A percentile compares a stretch with the other conserved stretches of the same genome.
Conservation (phyloP, 164 flowering plant species). For the Echeveria elegans region DNA sequence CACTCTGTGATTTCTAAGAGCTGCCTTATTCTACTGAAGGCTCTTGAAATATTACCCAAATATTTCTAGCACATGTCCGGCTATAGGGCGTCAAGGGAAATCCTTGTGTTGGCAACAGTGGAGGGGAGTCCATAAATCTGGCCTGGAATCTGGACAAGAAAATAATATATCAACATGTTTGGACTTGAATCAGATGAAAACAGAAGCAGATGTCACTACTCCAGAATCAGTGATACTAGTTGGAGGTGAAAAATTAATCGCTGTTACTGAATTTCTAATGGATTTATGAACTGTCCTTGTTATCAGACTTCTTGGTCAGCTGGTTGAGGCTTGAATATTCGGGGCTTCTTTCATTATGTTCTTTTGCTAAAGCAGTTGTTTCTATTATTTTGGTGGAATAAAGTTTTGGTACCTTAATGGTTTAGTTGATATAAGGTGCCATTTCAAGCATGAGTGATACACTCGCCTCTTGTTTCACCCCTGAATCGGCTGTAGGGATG, state of each 20-base stretch:
- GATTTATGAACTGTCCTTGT: too few relatives aligned
- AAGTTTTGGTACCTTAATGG: too few relatives aligned
- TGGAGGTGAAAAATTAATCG: neutral
- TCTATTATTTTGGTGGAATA: neutral
- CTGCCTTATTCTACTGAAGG: constrained; percentile 24
- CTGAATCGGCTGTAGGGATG: neutral
- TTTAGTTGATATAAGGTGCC: too few relatives aligned
- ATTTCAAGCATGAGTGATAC: too few relatives aligned
- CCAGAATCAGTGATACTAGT: neutral
- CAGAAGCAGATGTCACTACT: neutral
- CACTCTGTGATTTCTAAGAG: neutral
- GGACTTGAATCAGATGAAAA: too few relatives aligned
- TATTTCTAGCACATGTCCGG: constrained; percentile 31
- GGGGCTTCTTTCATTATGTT: neutral
- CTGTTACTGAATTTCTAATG: neutral
- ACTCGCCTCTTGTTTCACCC: too few relatives aligned
- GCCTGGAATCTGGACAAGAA: constrained; percentile 15
- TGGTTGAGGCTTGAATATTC: too few relatives aligned
- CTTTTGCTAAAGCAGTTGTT: neutral
- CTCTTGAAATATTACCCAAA: constrained; percentile 59
- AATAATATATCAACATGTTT: too few relatives aligned
- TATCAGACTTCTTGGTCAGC: too few relatives aligned
- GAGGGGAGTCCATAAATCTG: constrained; percentile 27
- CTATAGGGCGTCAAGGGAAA: constrained; percentile 90
- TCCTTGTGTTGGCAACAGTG: constrained; percentile 68